These are phyloP conservation scores for Tritrichomonas musculus DNA, from an alignment of 208 protist genomes.

Conservation along the genomic window DNA sequence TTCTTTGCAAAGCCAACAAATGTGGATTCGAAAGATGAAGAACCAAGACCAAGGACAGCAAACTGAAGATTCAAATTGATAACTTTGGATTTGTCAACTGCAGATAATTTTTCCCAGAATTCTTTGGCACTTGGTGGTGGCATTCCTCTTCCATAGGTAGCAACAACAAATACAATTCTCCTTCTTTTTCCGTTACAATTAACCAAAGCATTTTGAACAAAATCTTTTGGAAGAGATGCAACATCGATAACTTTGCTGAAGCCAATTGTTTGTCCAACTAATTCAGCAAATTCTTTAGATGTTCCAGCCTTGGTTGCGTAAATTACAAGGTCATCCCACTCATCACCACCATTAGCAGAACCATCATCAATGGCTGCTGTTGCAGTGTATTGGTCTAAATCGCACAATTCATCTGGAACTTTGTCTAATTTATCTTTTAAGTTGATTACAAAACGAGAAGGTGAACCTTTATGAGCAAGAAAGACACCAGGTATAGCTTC, in stretches of 20 bases:
- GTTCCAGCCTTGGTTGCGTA: background rate
- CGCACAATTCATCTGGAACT: background rate
- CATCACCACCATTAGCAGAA: too few relatives aligned
- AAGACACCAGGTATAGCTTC: background rate
- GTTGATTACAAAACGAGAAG: too few relatives aligned
- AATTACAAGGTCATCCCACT: background rate
- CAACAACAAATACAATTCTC: background rate
- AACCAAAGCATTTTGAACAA: background rate
- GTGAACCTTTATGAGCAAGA: too few relatives aligned
- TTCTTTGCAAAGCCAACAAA: background rate
- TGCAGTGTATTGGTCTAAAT: background rate
- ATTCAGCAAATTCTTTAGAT: background rate
- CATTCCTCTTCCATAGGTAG: background rate
- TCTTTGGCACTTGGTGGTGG: background rate
- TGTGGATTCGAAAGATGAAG: background rate
- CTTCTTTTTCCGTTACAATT: too few relatives aligned
- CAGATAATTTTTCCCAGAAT: background rate
- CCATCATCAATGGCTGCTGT: background rate
- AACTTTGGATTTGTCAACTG: background rate
- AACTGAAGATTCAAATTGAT: background rate
- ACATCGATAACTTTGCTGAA: background rate
- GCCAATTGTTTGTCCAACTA: background rate
- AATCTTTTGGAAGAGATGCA: background rate
- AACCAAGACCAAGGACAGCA: background rate
- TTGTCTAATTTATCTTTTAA: background rate